Percentiles rank a stretch among this genome's conserved stretches.
These are phyloP conservation scores for Microstegium vimineum DNA, from an alignment of 176 grass and related monocot species.

Conservation along the genomic window DNA sequence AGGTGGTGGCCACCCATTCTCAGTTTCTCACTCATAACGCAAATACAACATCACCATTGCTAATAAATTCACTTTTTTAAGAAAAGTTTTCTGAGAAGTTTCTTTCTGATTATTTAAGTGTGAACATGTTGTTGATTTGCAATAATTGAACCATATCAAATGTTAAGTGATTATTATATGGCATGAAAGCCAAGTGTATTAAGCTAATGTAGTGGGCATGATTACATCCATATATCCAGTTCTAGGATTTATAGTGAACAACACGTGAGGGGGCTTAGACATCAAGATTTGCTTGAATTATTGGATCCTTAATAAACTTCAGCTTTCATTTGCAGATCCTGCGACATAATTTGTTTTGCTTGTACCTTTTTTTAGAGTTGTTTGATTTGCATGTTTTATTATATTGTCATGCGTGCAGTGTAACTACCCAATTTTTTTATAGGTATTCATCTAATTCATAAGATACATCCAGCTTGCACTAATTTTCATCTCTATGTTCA, in stretches of 20 bases:
- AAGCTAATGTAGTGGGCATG: not conserved
- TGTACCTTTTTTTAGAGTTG: too few species aligned
- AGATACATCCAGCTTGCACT: not conserved
- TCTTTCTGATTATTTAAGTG: too few species aligned
- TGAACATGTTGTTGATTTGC: too few species aligned
- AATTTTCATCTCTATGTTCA: not conserved
- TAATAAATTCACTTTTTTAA: too few species aligned
- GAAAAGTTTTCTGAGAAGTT: too few species aligned
- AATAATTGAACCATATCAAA: too few species aligned
- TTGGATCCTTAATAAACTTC: conserved; percentile 8
- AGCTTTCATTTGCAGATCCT: too few species aligned
- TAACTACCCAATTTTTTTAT: not conserved
- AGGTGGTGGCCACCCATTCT: conserved; percentile 9
- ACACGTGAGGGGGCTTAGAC: not conserved
- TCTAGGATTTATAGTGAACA: not conserved
- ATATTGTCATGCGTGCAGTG: not conserved
- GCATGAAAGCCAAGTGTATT: not conserved
- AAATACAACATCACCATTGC: not conserved
- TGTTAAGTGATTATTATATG: not conserved
- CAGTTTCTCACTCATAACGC: not conserved
- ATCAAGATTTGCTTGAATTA: not conserved
- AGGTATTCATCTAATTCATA: not conserved
- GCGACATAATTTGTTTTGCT: too few species aligned
- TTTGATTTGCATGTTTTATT: not conserved
- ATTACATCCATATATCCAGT: not conserved